phyloP scores from a whole-genome alignment of 495 filamentous ascomycete genomes.

The Talaromyces wortmannii region DNA sequence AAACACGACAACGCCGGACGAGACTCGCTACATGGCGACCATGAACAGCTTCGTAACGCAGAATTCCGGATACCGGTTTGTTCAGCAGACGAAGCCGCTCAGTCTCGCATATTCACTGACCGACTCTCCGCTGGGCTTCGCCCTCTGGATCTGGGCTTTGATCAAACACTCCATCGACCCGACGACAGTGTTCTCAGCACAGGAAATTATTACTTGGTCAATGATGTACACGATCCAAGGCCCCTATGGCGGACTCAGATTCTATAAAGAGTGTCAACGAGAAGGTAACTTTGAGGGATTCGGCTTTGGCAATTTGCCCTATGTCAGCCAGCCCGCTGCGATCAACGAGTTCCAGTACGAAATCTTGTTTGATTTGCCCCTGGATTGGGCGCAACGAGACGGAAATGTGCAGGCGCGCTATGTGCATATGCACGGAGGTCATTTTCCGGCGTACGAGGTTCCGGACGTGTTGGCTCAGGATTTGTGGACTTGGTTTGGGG shows the following conservation, averaged over 20 bases:
- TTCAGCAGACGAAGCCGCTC: slow-evolving; percentile 15
- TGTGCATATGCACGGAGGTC: too few species aligned
- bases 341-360: too few species aligned
- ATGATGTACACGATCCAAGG: slow-evolving; percentile 22
- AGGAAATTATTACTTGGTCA: slow-evolving; percentile 16
- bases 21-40: slow-evolving; percentile 4
- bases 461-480: too few species aligned
- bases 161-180: not conserved
- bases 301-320: too few species aligned
- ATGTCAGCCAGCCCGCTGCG: too few species aligned
- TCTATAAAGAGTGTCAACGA: slow-evolving; percentile 2
- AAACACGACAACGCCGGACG: slow-evolving; percentile 4
- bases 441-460: too few species aligned
- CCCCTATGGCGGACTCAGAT: slow-evolving; percentile 17
- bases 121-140: slow-evolving; percentile 18
- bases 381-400: too few species aligned
- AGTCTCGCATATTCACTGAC: slow-evolving; percentile 14
- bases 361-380: too few species aligned
- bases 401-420: too few species aligned
- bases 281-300: too few species aligned
- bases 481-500: too few species aligned
- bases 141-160: slow-evolving; percentile 8
- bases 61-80: slow-evolving; percentile 5
- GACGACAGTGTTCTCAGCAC: slow-evolving; percentile 12
- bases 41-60: too few species aligned